Evolutionary conservation across 2,329 filamentous ascomycete species (phyloP), one percentile per base, ranked within the genome.

Genomic region (Pseudogymnoascus sp.): DNA sequence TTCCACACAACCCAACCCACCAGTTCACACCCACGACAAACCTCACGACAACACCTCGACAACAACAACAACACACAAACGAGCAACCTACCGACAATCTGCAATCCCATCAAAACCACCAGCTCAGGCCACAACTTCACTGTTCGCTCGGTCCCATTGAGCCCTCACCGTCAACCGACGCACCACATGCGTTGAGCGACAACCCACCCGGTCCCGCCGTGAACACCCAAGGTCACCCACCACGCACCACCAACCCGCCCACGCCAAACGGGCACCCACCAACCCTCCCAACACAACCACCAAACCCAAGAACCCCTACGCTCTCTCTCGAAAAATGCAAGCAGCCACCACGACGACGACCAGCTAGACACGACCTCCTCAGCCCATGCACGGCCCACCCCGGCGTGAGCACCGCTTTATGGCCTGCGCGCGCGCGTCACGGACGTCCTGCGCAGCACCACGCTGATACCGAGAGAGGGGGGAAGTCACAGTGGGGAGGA

Each of bases 131-230:
- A 60, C 51, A 60, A 36, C 51, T 60, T 60, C 51, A 60, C 51
- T 60, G 51, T 60, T 60, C 31, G 51, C 31, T 21, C 25, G 51
- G 25, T 60, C 51, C 51, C 51, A 60, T 60, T 60, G 51, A 60
- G 31, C 51, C 7, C 25, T 34, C 51, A 36, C 25, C 51, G 23
- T 28, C 16, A 23, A 21, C 41, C 41, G 41, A 23, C n/a, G 36
- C 36, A 41, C 19, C 41, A 45, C 19, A 45, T 45, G 41, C 41
- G 41, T 45, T 45, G 41, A 45, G 4, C 10, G 19, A 45, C 10
- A 45, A 45, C 41, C 41, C 41, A 45, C 16, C 41, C 41, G 41
- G 19, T 45, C 41, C 41, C 41, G 41, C 41, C 19, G 19, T 45
- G 41, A 45, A 45, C 19, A 10, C 28, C 39, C 16, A 45, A 45